Conservation (phyloP, 805 yeast species). For the Phaffomyces thermotolerans region DNA sequence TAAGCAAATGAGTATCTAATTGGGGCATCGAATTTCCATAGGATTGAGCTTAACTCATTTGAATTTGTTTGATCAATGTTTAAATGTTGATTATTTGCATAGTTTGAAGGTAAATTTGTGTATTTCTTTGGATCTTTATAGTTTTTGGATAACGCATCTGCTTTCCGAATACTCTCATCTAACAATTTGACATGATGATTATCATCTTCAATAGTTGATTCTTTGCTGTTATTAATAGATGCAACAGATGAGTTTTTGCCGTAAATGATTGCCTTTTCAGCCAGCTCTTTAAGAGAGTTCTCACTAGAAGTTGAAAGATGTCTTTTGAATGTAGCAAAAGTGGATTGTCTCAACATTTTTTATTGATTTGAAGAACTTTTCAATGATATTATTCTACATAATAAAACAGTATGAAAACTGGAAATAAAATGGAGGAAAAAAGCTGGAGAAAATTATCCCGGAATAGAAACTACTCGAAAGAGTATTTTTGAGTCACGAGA, state of each 20-base stretch:
- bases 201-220: background rate
- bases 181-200: conserved; percentile 15
- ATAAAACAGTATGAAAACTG: too few relatives aligned
- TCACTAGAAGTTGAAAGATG: conserved; percentile 17
- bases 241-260: conserved; percentile 4
- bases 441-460: too few relatives aligned
- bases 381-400: background rate
- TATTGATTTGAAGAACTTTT: background rate
- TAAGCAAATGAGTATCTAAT: conserved; percentile 82
- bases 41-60: conserved; percentile 38
- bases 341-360: background rate
- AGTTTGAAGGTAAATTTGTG: conserved; percentile 41
- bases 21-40: conserved; percentile 61
- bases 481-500: too few relatives aligned
- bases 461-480: too few relatives aligned
- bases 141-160: conserved; percentile 17
- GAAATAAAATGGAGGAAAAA: too few relatives aligned
- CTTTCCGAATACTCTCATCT: conserved; percentile 21
- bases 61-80: conserved; percentile 35
- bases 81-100: conserved; percentile 53
- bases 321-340: conserved; percentile 6
- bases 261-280: conserved; percentile 18
- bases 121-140: conserved; percentile 14
- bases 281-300: conserved; percentile 17
- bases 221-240: background rate